phyloP scores from a whole-genome alignment of 2,329 filamentous ascomycete genomes.

The Cercospora sp. region DNA sequence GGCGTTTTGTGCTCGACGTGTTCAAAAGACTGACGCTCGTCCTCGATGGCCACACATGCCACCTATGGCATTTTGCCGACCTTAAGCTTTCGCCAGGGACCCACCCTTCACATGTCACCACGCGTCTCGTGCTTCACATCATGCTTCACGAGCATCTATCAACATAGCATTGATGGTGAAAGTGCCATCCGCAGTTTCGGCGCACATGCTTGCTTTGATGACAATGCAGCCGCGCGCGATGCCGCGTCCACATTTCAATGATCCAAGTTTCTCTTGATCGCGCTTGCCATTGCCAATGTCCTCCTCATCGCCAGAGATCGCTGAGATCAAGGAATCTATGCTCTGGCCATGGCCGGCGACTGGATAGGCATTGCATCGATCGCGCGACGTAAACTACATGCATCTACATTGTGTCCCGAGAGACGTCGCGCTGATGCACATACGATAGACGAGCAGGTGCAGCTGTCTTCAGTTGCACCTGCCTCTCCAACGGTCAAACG shows the following conservation, averaged over 20 bases:
- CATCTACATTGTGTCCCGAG: not conserved
- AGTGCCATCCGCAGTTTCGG: too few relatives aligned
- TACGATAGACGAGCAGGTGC: not conserved
- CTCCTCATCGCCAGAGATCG: not conserved
- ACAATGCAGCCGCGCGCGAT: not conserved
- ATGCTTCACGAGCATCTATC: not conserved
- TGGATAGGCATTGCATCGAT: too few relatives aligned
- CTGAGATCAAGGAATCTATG: not conserved
- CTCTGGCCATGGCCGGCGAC: not conserved
- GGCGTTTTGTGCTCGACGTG: slow-evolving; percentile 10
- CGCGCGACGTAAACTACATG: too few relatives aligned
- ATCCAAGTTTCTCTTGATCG: not conserved
- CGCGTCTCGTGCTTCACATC: not conserved
- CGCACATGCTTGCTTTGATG: not conserved
- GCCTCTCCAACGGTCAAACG: not conserved
- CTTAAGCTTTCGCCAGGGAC: slow-evolving; percentile 2
- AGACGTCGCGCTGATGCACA: not conserved
- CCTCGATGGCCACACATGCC: slow-evolving; percentile 3
- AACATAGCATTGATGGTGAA: too few relatives aligned
- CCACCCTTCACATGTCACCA: slow-evolving; percentile 4
- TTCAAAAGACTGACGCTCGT: slow-evolving; percentile 8
- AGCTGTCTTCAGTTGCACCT: not conserved
- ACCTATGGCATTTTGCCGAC: slow-evolving; percentile 5
- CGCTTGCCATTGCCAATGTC: not conserved
- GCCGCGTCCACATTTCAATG: not conserved